These are phyloP conservation scores for Rosa chinensis DNA, from an alignment of 306 rosid genomes.

Conservation along the genomic window DNA sequence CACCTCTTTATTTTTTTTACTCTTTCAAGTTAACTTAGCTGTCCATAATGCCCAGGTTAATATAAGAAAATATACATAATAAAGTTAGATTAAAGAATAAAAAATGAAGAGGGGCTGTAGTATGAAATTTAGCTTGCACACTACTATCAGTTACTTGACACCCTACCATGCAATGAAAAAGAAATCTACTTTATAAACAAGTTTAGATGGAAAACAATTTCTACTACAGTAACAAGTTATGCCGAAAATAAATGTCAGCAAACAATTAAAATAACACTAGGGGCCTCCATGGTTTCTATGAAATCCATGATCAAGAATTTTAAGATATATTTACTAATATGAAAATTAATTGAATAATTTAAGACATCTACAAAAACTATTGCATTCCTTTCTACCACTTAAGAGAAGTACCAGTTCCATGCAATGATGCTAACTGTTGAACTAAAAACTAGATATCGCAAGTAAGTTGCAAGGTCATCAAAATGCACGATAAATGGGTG, in stretches of 20 bases:
- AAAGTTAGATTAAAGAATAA: background rate
- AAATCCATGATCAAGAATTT: background rate
- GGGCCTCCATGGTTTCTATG: background rate
- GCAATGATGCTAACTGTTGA: background rate
- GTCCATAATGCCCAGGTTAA: background rate
- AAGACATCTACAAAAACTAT: background rate
- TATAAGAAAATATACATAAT: no score
- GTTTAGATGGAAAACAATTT: background rate
- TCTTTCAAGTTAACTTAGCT: background rate
- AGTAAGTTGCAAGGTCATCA: background rate
- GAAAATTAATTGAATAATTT: no score
- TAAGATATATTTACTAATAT: no score
- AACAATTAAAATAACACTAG: background rate
- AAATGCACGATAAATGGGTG: background rate
- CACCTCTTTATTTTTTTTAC: background rate
- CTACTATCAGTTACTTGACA: background rate
- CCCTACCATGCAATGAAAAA: background rate
- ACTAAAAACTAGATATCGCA: background rate
- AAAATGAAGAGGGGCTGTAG: background rate
- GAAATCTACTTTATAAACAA: background rate
- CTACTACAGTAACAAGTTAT: background rate
- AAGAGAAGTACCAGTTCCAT: background rate
- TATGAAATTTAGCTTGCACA: background rate
- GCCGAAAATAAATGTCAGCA: background rate
- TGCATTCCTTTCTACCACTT: background rate